Evolutionary conservation across 306 rosid genomes (phyloP).

Genomic region (Fragaria iinumae): DNA sequence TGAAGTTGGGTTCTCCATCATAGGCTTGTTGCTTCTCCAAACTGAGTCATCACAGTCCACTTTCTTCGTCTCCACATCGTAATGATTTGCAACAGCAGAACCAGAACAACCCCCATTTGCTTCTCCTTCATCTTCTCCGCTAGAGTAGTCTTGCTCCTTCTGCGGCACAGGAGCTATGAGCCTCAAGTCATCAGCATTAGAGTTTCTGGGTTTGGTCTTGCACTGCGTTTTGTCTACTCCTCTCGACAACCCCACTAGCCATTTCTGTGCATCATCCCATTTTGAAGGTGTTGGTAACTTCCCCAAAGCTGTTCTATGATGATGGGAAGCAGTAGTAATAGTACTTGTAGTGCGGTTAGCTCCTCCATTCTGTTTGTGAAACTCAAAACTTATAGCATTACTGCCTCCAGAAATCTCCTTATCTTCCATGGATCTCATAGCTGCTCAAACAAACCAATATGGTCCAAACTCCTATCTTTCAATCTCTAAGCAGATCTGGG

Average conservation of each 20-base stretch:
- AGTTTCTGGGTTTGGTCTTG: slow-evolving; percentile 73
- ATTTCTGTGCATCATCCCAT: slow-evolving; percentile 99
- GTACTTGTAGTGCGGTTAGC: slow-evolving; percentile 28
- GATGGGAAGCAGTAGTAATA: slow-evolving; percentile 24
- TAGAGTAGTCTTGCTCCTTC: slow-evolving; percentile 67
- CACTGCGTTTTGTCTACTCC: slow-evolving; percentile 73
- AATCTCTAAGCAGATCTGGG: slow-evolving; percentile 25
- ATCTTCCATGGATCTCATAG: slow-evolving; percentile 82
- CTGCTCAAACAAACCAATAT: slow-evolving; percentile 15
- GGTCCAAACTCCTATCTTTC: slow-evolving; percentile 28
- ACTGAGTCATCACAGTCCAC: slow-evolving; percentile 69
- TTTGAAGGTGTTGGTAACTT: slow-evolving; percentile 87
- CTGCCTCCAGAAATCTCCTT: slow-evolving; percentile 51
- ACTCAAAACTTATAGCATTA: slow-evolving; percentile 56
- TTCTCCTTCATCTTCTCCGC: slow-evolving; percentile 43
- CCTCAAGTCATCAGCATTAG: slow-evolving; percentile 94
- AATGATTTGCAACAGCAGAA: slow-evolving; percentile 26
- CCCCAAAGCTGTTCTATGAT: slow-evolving; percentile 57
- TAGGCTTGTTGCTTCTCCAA: slow-evolving; percentile 60
- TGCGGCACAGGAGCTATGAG: slow-evolving; percentile 85
- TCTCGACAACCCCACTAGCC: slow-evolving; percentile 89
- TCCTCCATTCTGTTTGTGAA: slow-evolving; percentile 64
- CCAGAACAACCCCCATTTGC: slow-evolving; percentile 17
- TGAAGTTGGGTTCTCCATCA: slow-evolving; percentile 32
- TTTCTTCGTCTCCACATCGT: slow-evolving; percentile 65